Evolutionary conservation across 352 stramenopile species (phyloP).

Genomic region (Phytophthora agathidicida): DNA sequence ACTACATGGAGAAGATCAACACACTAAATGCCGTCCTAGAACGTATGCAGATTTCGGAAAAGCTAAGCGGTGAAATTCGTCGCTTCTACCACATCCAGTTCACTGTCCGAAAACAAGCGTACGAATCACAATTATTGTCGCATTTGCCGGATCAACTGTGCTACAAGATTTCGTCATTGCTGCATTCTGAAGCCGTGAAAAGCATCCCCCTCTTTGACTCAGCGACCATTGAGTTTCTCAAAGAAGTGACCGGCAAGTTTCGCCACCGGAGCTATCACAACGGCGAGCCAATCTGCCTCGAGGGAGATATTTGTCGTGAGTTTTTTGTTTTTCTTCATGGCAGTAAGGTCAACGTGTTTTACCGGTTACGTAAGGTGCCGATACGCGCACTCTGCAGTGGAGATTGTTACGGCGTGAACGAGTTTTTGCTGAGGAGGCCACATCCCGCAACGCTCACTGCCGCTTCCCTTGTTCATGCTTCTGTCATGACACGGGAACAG

Average conservation of each 20-base stretch:
- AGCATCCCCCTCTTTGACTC: slow-evolving; percentile 64
- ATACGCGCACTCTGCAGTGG: slow-evolving; percentile 52
- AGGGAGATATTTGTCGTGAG: slow-evolving; percentile 66
- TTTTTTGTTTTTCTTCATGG: slow-evolving; percentile 68
- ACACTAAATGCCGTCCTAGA: slow-evolving; percentile 58
- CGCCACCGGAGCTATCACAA: slow-evolving; percentile 63
- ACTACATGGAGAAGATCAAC: slow-evolving; percentile 73
- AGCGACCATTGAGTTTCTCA: slow-evolving; percentile 48
- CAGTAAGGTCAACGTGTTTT: slow-evolving; percentile 60
- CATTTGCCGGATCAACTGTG: slow-evolving; percentile 65
- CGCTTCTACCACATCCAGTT: slow-evolving; percentile 78
- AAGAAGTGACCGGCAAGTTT: slow-evolving; percentile 73
- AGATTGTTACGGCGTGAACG: slow-evolving; percentile 62
- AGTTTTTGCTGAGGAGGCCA: slow-evolving; percentile 64
- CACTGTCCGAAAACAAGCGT: slow-evolving; percentile 62
- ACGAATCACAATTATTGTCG: slow-evolving; percentile 60
- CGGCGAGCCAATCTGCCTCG: slow-evolving; percentile 58
- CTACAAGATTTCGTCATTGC: slow-evolving; percentile 67
- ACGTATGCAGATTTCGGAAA: slow-evolving; percentile 55
- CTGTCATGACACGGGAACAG: slow-evolving; percentile 59
- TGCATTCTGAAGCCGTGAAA: slow-evolving; percentile 65
- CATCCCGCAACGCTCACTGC: slow-evolving; percentile 48
- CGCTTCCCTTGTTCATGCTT: slow-evolving; percentile 52
- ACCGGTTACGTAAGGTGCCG: slow-evolving; percentile 21
- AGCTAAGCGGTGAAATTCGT: slow-evolving; percentile 33